phyloP scores from a whole-genome alignment of 768 basidiomycete species.

The Galerina marginata region DNA sequence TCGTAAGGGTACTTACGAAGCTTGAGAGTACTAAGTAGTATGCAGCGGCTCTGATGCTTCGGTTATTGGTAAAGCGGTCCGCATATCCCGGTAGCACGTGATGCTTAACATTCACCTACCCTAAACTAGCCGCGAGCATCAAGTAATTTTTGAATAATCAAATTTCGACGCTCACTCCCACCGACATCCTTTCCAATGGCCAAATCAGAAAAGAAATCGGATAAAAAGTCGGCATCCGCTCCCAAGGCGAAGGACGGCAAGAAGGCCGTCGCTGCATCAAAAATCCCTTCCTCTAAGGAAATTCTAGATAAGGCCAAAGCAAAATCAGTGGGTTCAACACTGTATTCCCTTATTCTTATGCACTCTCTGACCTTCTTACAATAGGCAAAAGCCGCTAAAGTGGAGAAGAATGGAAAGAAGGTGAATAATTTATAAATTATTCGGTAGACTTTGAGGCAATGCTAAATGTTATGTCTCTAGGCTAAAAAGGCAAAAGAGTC shows the following conservation, averaged over 20 bases:
- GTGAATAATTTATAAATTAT: slow-evolving; percentile 18
- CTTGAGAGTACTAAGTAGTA: no score
- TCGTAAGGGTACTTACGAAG: no score
- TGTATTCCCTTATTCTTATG: not conserved
- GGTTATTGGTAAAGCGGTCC: no score
- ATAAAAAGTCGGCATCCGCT: slow-evolving; percentile 39
- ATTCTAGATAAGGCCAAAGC: slow-evolving; percentile 33
- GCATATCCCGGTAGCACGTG: not conserved
- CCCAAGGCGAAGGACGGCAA: slow-evolving; percentile 41
- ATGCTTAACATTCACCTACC: slow-evolving; percentile 29
- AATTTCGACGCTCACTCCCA: slow-evolving; percentile 21
- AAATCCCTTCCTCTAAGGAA: slow-evolving; percentile 35
- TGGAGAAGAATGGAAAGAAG: slow-evolving; percentile 33
- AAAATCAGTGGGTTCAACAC: slow-evolving; percentile 22
- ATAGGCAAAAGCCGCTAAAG: slow-evolving; percentile 23
- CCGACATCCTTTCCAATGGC: slow-evolving; percentile 41
- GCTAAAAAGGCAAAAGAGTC: slow-evolving; percentile 33
- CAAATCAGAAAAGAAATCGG: slow-evolving; percentile 54
- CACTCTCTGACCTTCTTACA: not conserved
- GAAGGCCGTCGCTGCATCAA: slow-evolving; percentile 36
- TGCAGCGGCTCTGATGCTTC: no score
- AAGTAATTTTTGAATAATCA: slow-evolving; percentile 32
- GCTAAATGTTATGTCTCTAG: slow-evolving; percentile 15
- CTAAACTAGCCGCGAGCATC: slow-evolving; percentile 32
- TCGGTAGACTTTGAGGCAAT: not conserved